Evolutionary conservation across 2,329 filamentous ascomycete species (phyloP).

Genomic region (Stachybotrys echinatus): DNA sequence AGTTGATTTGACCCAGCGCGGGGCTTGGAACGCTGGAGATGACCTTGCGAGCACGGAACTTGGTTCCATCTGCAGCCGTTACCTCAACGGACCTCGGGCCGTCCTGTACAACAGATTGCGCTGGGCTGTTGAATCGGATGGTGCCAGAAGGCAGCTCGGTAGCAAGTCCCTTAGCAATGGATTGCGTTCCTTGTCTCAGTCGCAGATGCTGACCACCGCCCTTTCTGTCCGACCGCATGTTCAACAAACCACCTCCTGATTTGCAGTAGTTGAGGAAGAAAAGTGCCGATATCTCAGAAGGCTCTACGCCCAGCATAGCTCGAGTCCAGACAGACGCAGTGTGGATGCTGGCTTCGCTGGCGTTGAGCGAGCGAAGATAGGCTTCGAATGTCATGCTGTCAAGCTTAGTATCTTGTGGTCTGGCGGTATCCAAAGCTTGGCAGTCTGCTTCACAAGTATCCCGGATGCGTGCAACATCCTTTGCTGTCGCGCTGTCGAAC

Average conservation of each 20-base stretch:
- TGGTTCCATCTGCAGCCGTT: slow-evolving; percentile 12
- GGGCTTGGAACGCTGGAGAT: slow-evolving; percentile 44
- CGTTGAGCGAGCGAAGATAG: slow-evolving; percentile 16
- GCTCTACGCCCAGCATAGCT: slow-evolving; percentile 45
- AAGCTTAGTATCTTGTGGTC: slow-evolving; percentile 12
- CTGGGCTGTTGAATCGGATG: slow-evolving; percentile 23
- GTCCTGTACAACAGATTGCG: slow-evolving; percentile 21
- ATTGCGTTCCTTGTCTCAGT: slow-evolving; percentile 39
- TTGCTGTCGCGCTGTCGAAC: slow-evolving; percentile 2
- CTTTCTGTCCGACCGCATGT: slow-evolving; percentile 47
- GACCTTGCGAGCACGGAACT: slow-evolving; percentile 33
- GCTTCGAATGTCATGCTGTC: slow-evolving; percentile 22
- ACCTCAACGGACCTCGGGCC: slow-evolving; percentile 14
- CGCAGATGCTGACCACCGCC: slow-evolving; percentile 49
- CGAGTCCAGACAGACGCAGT: slow-evolving; percentile 37
- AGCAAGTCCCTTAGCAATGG: slow-evolving; percentile 31
- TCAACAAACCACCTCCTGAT: slow-evolving; percentile 42
- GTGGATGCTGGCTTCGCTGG: slow-evolving; percentile 7
- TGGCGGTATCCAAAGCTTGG: slow-evolving; percentile 16
- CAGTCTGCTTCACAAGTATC: slow-evolving; percentile 21
- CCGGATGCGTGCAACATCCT: slow-evolving; percentile 10
- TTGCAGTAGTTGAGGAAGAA: slow-evolving; percentile 53
- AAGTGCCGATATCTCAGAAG: slow-evolving; percentile 42
- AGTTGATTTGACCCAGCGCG: slow-evolving; percentile 36
- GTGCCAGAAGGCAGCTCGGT: slow-evolving; percentile 19